Conservation (phyloP, 176 grass and related monocot genomes). For the Carex pumila region DNA sequence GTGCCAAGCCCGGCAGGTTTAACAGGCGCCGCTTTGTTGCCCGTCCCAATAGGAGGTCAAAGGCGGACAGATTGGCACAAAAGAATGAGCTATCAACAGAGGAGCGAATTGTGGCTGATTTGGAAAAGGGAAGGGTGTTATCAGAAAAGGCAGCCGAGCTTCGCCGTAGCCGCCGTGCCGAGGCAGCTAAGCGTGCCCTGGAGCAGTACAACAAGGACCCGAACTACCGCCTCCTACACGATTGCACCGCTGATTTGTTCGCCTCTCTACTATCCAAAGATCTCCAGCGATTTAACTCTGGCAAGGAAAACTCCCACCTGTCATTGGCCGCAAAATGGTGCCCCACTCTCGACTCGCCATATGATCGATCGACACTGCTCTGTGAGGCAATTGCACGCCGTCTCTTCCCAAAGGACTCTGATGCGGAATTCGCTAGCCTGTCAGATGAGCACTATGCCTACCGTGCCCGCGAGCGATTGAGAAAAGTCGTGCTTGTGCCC, state of each 20-base stretch:
- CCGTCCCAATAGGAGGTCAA: not conserved
- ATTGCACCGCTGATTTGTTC: slow-evolving; percentile 43
- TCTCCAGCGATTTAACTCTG: slow-evolving; percentile 34
- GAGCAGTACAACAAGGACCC: slow-evolving; percentile 34
- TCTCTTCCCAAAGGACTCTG: slow-evolving; percentile 46
- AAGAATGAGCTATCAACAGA: slow-evolving; percentile 17
- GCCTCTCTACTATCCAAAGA: slow-evolving; percentile 47
- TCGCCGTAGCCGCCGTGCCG: slow-evolving; percentile 26
- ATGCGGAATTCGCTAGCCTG: slow-evolving; percentile 20
- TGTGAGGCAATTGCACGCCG: slow-evolving; percentile 59
- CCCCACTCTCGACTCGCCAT: slow-evolving; percentile 43
- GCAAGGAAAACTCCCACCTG: slow-evolving; percentile 25
- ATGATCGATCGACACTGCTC: slow-evolving; percentile 53
- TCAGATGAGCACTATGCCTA: slow-evolving; percentile 46
- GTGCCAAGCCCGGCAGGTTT: not conserved
- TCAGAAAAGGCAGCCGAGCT: slow-evolving; percentile 21
- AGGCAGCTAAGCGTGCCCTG: slow-evolving; percentile 34
- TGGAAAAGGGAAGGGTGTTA: slow-evolving; percentile 18
- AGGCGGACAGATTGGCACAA: not conserved
- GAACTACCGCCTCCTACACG: slow-evolving; percentile 49
- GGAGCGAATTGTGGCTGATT: slow-evolving; percentile 35
- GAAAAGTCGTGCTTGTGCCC: slow-evolving; percentile 29
- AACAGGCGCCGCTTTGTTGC: not conserved
- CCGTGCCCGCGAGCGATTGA: slow-evolving; percentile 47
- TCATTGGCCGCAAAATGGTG: slow-evolving; percentile 74